Evolutionary conservation across 257 asterid species (phyloP).

Genomic region (Coffea eugenioides): DNA sequence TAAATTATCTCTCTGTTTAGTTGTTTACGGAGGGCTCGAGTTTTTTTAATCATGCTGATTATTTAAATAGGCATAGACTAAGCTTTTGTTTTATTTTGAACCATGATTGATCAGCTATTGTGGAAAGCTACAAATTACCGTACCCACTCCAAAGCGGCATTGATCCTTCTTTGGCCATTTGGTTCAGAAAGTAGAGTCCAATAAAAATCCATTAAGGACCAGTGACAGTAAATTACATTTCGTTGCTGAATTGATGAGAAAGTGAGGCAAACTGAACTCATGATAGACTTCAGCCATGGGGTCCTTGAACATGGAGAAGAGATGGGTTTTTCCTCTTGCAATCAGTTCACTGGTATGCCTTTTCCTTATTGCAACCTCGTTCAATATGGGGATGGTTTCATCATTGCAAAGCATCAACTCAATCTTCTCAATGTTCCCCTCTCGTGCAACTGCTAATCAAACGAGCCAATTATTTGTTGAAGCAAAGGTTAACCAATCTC

Average conservation of each 20-base stretch:
- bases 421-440: slow-evolving; percentile 50
- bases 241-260: slow-evolving; percentile 17
- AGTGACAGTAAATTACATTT: slow-evolving; percentile 22
- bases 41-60: slow-evolving; percentile 1
- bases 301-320: slow-evolving; percentile 59
- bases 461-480: slow-evolving; percentile 45
- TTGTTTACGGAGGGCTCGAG: slow-evolving; percentile 19
- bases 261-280: slow-evolving; percentile 20
- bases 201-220: slow-evolving; percentile 6
- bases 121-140: slow-evolving; percentile 20
- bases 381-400: slow-evolving; percentile 65
- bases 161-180: slow-evolving; percentile 29
- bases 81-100: slow-evolving; percentile 5
- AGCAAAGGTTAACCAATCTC: slow-evolving; percentile 34
- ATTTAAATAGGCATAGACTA: slow-evolving; percentile 23
- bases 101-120: slow-evolving; percentile 23
- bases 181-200: slow-evolving; percentile 28
- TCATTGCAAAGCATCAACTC: slow-evolving; percentile 57
- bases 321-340: slow-evolving; percentile 73
- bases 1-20: not conserved
- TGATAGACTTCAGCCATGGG: slow-evolving; percentile 60
- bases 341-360: slow-evolving; percentile 54
- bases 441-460: slow-evolving; percentile 35
- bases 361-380: slow-evolving; percentile 63
- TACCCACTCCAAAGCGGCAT: slow-evolving; percentile 30